A percentile compares a stretch with the other conserved stretches of the same genome.
Conservation (phyloP, 768 basidiomycete genomes). For the Mycena belliarum region DNA sequence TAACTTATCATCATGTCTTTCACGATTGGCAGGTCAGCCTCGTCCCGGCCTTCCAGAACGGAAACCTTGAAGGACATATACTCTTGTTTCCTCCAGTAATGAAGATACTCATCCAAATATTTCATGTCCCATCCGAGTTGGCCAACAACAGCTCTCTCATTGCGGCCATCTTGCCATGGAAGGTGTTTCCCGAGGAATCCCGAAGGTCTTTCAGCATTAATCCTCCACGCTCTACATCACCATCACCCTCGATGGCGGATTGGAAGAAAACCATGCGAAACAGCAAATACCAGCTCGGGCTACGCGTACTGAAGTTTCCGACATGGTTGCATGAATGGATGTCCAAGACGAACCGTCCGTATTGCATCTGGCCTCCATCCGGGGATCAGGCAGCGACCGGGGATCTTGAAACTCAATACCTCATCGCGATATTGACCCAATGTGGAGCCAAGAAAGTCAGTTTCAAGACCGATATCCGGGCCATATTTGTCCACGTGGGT, state of each 20-base stretch:
- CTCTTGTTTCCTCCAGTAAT: conserved; percentile 52
- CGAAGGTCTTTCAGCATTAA: conserved; percentile 20
- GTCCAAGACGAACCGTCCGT: conserved; percentile 36
- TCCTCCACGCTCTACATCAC: neutral
- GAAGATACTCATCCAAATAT: conserved; percentile 33
- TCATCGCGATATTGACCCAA: conserved; percentile 46
- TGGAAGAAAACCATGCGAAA: conserved; percentile 25
- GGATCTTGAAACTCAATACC: conserved; percentile 44
- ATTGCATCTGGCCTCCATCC: conserved; percentile 50
- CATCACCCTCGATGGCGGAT: conserved; percentile 17
- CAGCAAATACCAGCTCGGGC: conserved; percentile 37
- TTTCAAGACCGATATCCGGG: conserved; percentile 40
- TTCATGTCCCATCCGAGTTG: conserved; percentile 45
- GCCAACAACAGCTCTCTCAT: conserved; percentile 34
- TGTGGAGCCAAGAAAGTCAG: conserved; percentile 42
- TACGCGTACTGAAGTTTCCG: conserved; percentile 52
- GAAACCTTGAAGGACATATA: conserved; percentile 49
- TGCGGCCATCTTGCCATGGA: conserved; percentile 51
- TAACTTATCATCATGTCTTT: conserved; percentile 1
- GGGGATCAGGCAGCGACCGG: conserved; percentile 28
- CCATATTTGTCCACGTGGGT: conserved; percentile 69
- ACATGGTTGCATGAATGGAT: conserved; percentile 49
- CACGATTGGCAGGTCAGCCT: conserved; percentile 44
- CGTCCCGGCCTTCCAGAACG: conserved; percentile 49
- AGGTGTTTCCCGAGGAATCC: conserved; percentile 33